Conservation (phyloP, 1,139 yeast genomes). For the Pichia sp. region DNA sequence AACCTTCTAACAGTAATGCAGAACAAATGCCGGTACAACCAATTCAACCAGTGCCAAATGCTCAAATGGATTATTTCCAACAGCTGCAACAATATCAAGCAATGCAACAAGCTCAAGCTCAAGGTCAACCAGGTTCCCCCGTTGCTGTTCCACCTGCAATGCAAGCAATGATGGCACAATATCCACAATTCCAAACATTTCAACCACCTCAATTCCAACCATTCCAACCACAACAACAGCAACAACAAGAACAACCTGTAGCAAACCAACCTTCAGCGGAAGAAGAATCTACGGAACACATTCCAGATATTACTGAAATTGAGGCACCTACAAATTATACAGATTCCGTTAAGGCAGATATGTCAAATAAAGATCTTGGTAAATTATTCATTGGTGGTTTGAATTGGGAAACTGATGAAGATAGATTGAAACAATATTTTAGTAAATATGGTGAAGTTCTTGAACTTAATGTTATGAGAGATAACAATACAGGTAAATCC, state of each 20-base stretch:
- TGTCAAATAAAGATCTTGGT: constrained; percentile 46
- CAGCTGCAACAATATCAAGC: constrained; percentile 10
- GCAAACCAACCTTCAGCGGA: constrained; percentile 7
- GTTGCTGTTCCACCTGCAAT: no score
- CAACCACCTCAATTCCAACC: no score
- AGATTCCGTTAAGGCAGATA: constrained; percentile 27
- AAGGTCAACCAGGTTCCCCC: no score
- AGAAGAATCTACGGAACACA: constrained; percentile 9
- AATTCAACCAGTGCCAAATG: not conserved
- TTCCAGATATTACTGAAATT: constrained; percentile 16
- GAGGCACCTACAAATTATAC: constrained; percentile 18
- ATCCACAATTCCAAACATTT: no score
- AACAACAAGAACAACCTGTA: constrained; percentile 23
- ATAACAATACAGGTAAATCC: constrained; percentile 80
- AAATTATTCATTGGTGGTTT: constrained; percentile 98
- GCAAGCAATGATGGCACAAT: no score
- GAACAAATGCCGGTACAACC: no score
- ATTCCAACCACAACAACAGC: constrained; percentile 6
- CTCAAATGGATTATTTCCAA: not conserved
- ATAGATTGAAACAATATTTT: constrained; percentile 71
- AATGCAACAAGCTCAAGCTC: no score
- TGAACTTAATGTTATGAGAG: constrained; percentile 94
- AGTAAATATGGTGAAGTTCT: constrained; percentile 84
- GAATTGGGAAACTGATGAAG: constrained; percentile 98
- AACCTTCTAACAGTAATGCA: no score